These are phyloP conservation scores for Luvunga scandens DNA, from an alignment of 345 rosid genomes.

Conservation along the genomic window DNA sequence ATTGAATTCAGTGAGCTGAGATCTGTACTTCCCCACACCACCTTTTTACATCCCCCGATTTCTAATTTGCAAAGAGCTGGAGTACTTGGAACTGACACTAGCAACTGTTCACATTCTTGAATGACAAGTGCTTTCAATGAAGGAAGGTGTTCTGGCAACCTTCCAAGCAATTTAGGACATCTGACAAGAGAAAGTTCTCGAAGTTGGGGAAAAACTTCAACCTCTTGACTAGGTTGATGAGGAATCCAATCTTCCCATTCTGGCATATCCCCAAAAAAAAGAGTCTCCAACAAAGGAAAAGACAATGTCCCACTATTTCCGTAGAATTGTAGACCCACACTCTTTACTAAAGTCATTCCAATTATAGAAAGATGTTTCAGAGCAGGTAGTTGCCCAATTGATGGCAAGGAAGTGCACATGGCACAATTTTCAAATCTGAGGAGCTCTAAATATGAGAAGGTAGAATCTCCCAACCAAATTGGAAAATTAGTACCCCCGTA, in stretches of 20 bases:
- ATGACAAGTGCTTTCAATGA: background rate
- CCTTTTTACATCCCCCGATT: background rate
- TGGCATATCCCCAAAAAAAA: background rate
- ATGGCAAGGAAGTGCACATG: background rate
- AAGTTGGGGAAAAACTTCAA: background rate
- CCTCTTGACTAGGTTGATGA: background rate
- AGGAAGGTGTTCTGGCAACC: background rate
- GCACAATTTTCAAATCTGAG: background rate
- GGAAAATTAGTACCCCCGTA: background rate
- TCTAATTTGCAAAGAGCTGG: background rate
- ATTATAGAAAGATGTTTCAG: background rate
- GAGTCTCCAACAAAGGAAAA: background rate
- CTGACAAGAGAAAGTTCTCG: background rate
- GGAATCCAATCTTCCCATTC: background rate
- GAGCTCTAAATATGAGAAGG: background rate
- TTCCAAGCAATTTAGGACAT: background rate
- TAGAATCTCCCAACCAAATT: background rate
- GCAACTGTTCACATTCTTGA: background rate
- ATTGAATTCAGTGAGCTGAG: background rate
- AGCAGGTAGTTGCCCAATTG: background rate
- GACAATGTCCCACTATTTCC: background rate
- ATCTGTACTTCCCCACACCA: background rate
- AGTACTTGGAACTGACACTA: background rate
- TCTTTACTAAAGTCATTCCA: background rate
- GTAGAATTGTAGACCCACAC: background rate